These are phyloP conservation scores for Penicillium sp. DNA, from an alignment of 2,329 filamentous ascomycete genomes.

Conservation along the genomic window DNA sequence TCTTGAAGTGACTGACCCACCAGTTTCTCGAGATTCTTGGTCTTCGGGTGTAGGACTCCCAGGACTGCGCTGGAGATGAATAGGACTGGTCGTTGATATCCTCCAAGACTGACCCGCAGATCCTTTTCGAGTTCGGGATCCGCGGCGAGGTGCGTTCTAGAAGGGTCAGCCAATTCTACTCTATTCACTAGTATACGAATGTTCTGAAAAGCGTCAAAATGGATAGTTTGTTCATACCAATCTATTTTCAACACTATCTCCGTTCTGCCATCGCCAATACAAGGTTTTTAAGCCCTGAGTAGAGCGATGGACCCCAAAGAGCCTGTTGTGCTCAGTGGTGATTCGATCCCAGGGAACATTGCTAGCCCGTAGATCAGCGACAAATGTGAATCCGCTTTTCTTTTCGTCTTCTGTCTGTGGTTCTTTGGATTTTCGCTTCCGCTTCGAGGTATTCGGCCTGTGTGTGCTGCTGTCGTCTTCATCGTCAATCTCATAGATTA, in stretches of 20 bases:
- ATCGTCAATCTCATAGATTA: background rate
- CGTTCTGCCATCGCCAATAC: background rate
- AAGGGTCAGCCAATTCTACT: background rate
- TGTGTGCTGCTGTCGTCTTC: background rate
- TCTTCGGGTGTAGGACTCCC: background rate
- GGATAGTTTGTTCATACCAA: background rate
- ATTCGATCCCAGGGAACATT: background rate
- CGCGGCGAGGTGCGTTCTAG: background rate
- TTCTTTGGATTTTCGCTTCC: background rate
- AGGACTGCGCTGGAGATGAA: background rate
- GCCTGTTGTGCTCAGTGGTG: background rate
- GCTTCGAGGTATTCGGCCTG: background rate
- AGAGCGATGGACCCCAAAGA: background rate
- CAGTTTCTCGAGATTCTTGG: background rate
- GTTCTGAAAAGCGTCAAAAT: background rate
- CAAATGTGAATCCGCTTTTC: background rate
- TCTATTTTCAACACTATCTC: background rate
- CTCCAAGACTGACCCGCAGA: background rate
- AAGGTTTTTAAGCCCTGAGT: background rate
- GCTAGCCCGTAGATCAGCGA: background rate
- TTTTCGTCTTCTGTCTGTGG: background rate
- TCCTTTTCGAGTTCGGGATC: too few relatives aligned
- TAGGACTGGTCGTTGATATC: background rate
- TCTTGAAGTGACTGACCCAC: background rate
- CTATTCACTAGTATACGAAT: too few relatives aligned